Evolutionary conservation across 1,139 yeast genomes (phyloP).

Genomic region (Suhomyces terraborum): DNA sequence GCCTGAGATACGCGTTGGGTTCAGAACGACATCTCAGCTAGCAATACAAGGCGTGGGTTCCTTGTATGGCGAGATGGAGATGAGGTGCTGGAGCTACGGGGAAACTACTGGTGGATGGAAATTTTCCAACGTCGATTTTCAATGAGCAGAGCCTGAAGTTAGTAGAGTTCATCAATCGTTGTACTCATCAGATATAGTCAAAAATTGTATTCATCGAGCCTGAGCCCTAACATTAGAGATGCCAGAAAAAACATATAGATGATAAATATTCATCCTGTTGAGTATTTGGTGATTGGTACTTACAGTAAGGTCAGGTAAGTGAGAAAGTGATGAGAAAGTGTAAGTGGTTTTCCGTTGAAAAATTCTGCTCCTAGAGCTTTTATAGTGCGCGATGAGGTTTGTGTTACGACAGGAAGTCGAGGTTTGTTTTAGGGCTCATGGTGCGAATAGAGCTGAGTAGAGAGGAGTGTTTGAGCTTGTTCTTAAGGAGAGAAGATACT

Average conservation of each 20-base stretch:
- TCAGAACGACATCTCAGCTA: too few relatives aligned
- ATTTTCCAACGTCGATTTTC: neutral
- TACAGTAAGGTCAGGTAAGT: neutral
- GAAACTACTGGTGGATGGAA: neutral
- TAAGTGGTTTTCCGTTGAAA: neutral
- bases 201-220: conserved; percentile 60
- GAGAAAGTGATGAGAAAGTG: neutral
- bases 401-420: neutral
- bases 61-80: too few relatives aligned
- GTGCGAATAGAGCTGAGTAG: neutral
- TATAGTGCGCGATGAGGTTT: conserved; percentile 10
- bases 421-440: neutral
- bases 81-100: too few relatives aligned
- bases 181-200: conserved; percentile 50
- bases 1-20: too few relatives aligned
- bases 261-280: conserved; percentile 42
- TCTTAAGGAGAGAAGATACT: too few relatives aligned
- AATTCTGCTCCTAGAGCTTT: conserved; percentile 3
- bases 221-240: conserved; percentile 70
- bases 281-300: conserved; percentile 3
- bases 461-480: too few relatives aligned
- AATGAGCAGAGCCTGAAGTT: conserved; percentile 1
- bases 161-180: conserved; percentile 2
- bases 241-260: conserved; percentile 63
- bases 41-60: too few relatives aligned